phyloP scores from a whole-genome alignment of 2,329 filamentous ascomycete genomes.

The Colletotrichum tropicale region DNA sequence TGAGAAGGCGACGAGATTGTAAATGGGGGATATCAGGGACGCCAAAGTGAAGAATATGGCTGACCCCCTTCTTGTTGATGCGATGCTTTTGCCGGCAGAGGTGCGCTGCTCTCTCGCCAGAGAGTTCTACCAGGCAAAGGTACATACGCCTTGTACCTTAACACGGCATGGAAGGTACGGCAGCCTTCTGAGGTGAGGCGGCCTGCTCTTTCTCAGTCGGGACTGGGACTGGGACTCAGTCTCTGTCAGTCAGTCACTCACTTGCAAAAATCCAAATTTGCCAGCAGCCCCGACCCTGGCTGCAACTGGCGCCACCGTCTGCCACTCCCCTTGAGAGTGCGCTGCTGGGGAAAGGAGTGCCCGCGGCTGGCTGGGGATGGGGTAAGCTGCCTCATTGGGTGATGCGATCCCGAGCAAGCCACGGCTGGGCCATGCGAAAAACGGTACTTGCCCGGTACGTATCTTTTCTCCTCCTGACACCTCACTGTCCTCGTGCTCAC shows the following conservation, averaged over 20 bases:
- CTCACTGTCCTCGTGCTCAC: background rate
- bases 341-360: background rate
- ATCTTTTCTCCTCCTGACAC: background rate
- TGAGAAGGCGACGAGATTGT: background rate
- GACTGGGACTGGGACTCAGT: background rate
- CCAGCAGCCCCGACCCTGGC: background rate
- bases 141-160: background rate
- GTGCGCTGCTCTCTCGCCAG: background rate
- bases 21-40: background rate
- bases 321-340: background rate
- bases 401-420: background rate
- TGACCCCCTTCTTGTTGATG: constrained; percentile 18
- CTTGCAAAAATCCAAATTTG: background rate
- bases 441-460: background rate
- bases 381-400: background rate
- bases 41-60: background rate
- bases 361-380: background rate
- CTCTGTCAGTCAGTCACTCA: background rate
- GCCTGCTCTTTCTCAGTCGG: background rate
- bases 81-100: background rate
- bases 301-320: background rate
- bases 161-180: background rate
- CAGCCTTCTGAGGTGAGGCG: background rate
- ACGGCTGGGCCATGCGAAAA: background rate
- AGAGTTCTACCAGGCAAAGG: background rate